A percentile compares a stretch with the other conserved stretches of the same genome.
These are phyloP conservation scores for Hirsutella thompsonii DNA, from an alignment of 2,329 filamentous ascomycete species.

Conservation along the genomic window DNA sequence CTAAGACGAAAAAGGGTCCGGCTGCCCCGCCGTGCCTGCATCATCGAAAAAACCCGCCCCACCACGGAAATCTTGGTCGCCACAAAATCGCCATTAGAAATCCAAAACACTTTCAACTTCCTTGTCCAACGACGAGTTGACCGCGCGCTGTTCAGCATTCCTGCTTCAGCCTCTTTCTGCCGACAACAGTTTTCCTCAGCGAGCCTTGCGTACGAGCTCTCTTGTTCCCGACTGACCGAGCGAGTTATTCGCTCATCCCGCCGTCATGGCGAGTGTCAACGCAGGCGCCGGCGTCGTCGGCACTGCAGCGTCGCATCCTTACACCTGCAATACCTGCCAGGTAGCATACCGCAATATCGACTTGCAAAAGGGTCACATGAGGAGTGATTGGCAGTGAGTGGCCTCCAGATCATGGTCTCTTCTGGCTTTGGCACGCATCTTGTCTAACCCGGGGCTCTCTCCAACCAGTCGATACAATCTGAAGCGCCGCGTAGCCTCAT, in stretches of 20 bases:
- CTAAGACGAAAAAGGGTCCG: background rate
- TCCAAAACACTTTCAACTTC: background rate
- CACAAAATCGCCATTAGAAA: background rate
- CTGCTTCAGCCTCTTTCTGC: background rate
- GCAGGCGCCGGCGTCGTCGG: slow-evolving; percentile 16
- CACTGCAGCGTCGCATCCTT: slow-evolving; percentile 56
- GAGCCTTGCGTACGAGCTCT: too few species aligned
- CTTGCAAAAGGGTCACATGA: slow-evolving; percentile 90
- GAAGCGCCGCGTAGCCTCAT: slow-evolving; percentile 80
- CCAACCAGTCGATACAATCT: slow-evolving; percentile 73
- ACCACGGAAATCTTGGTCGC: background rate
- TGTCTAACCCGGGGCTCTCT: slow-evolving; percentile 1
- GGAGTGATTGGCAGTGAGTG: slow-evolving; percentile 94
- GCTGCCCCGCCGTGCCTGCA: background rate
- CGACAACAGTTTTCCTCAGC: too few species aligned
- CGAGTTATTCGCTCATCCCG: too few species aligned
- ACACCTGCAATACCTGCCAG: slow-evolving; percentile 96
- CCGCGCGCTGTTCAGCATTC: background rate
- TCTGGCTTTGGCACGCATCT: background rate
- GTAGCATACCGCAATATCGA: slow-evolving; percentile 93
- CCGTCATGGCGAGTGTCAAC: slow-evolving; percentile 32
- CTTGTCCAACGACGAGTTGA: background rate
- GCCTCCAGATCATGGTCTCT: background rate
- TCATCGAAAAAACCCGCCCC: background rate
- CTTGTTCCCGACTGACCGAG: too few species aligned